These are phyloP conservation scores for Plectranthus barbatus DNA, from an alignment of 257 asterid genomes.

Conservation along the genomic window DNA sequence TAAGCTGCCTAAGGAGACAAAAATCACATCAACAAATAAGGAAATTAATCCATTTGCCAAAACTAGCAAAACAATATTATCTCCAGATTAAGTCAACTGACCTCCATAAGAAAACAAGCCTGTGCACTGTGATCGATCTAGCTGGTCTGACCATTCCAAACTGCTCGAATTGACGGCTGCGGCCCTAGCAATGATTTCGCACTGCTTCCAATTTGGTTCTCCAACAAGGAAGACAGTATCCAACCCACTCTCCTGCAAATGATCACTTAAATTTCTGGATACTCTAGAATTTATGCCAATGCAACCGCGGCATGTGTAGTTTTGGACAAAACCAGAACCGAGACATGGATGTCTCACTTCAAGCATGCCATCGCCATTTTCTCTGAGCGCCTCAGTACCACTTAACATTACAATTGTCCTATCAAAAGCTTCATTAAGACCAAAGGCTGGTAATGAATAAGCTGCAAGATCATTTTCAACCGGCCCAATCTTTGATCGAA, in stretches of 20 bases:
- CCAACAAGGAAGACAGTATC: constrained; percentile 42
- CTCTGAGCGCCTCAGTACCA: constrained; percentile 35
- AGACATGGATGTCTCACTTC: constrained; percentile 80
- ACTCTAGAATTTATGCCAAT: constrained; percentile 20
- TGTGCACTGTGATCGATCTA: constrained; percentile 34
- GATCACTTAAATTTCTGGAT: constrained; percentile 12
- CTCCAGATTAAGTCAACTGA: constrained; percentile 22
- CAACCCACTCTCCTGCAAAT: constrained; percentile 14
- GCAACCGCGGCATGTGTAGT: constrained; percentile 68
- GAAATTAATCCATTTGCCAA: not conserved
- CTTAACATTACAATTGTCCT: constrained; percentile 55
- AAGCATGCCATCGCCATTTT: constrained; percentile 28
- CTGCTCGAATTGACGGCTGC: constrained; percentile 61
- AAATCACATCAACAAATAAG: not conserved
- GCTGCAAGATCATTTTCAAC: constrained; percentile 41
- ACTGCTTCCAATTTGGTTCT: constrained; percentile 61
- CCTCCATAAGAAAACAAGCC: constrained; percentile 61
- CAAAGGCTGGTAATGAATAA: constrained; percentile 63
- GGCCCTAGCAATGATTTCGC: constrained; percentile 51
- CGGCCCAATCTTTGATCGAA: constrained; percentile 46
- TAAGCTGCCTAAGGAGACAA: not conserved
- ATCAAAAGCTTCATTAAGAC: constrained; percentile 76
- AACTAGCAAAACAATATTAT: not conserved
- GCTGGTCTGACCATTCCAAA: constrained; percentile 24
- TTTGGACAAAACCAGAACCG: constrained; percentile 38